Percentiles rank a stretch among this genome's conserved stretches.
phyloP scores from a whole-genome alignment of 2,329 filamentous ascomycete species.

The Pseudodiploospora longispora region DNA sequence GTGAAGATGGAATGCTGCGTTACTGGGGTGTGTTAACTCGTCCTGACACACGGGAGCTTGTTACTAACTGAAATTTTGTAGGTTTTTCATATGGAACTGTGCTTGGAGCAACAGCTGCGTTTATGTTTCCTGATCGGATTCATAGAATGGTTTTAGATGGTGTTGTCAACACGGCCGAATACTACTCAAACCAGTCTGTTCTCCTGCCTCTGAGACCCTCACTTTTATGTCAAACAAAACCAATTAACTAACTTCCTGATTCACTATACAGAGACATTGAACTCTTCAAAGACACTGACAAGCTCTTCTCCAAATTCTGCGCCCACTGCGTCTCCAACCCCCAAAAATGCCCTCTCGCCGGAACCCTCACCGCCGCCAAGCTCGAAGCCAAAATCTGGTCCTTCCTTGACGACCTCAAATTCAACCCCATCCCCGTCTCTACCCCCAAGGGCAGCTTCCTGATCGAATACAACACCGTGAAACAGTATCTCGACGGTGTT shows the following conservation, averaged over 20 bases:
- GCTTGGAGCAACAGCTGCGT: slow-evolving; percentile 2
- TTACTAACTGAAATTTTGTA: background rate
- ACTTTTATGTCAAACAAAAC: background rate
- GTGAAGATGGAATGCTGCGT: slow-evolving; percentile 27
- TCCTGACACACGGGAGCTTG: background rate
- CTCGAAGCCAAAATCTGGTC: slow-evolving; percentile 26
- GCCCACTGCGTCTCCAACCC: slow-evolving; percentile 16
- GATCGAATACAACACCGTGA: slow-evolving; percentile 18
- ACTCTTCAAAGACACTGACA: slow-evolving; percentile 17
- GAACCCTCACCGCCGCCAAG: slow-evolving; percentile 21
- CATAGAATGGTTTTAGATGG: slow-evolving; percentile 6
- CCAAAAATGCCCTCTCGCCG: slow-evolving; percentile 18
- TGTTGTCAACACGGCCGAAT: slow-evolving; percentile 19
- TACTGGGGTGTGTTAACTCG: background rate
- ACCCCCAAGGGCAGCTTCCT: slow-evolving; percentile 8
- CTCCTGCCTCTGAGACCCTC: slow-evolving; percentile 7
- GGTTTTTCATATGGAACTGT: slow-evolving; percentile 7
- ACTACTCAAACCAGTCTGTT: slow-evolving; percentile 12
- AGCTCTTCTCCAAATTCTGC: slow-evolving; percentile 18
- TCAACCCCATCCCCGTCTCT: slow-evolving; percentile 16
- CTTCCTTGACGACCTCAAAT: slow-evolving; percentile 19
- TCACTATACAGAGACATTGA: slow-evolving; percentile 12
- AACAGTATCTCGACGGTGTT: slow-evolving; percentile 8
- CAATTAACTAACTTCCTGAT: background rate
- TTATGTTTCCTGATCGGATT: slow-evolving; percentile 7